A percentile compares a stretch with the other conserved stretches of the same genome.
These are phyloP conservation scores for Hypholoma fasciculare DNA, from an alignment of 768 basidiomycete species.

Conservation along the genomic window DNA sequence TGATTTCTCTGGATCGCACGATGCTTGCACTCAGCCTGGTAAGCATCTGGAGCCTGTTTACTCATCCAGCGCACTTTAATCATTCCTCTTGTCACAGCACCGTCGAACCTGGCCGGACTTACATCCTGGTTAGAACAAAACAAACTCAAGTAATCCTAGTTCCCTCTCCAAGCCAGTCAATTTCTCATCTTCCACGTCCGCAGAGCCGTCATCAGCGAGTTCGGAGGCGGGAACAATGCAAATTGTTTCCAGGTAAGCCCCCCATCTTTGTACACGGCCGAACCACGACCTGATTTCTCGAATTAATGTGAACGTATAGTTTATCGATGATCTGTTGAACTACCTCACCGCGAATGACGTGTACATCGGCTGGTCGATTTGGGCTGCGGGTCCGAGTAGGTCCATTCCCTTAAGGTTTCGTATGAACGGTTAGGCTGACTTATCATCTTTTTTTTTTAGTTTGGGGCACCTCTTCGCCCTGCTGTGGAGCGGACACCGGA, in stretches of 20 bases:
- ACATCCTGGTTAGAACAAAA: slow-evolving; percentile 44
- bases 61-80: neutral
- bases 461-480: slow-evolving; percentile 42
- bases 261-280: neutral
- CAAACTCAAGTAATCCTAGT: slow-evolving; percentile 35
- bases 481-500: slow-evolving; percentile 43
- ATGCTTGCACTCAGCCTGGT: slow-evolving; percentile 43
- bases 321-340: slow-evolving; percentile 38
- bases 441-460: slow-evolving; percentile 22
- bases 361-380: slow-evolving; percentile 48
- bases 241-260: slow-evolving; percentile 34
- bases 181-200: neutral
- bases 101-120: slow-evolving; percentile 40
- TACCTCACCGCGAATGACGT: slow-evolving; percentile 42
- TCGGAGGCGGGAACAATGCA: slow-evolving; percentile 43
- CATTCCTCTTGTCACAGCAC: slow-evolving; percentile 18
- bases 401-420: neutral
- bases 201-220: slow-evolving; percentile 46
- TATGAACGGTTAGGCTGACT: neutral
- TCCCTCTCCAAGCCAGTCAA: neutral
- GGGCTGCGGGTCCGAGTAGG: slow-evolving; percentile 48
- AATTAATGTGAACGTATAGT: slow-evolving; percentile 15
- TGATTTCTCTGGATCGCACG: slow-evolving; percentile 45
- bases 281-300: neutral
- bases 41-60: neutral